Conservation (phyloP, 2,329 filamentous ascomycete genomes). For the Fusarium agapanthi region DNA sequence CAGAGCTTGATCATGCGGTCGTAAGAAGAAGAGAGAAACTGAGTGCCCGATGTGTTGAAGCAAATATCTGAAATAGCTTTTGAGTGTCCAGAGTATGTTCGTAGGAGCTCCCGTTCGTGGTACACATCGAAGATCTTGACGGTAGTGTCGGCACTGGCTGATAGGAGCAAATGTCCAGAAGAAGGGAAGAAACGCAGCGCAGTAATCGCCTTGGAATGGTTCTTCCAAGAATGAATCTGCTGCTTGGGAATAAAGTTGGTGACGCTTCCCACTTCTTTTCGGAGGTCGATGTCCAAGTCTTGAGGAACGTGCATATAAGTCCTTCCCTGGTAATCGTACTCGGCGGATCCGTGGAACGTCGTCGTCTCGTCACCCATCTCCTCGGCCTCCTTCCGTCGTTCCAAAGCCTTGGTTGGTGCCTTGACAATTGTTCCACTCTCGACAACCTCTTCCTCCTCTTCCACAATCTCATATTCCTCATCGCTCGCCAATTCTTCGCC, state of each 20-base stretch:
- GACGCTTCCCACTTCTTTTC: conserved; percentile 78
- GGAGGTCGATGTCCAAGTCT: conserved; percentile 85
- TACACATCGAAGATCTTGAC: conserved; percentile 96
- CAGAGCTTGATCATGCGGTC: conserved; percentile 97
- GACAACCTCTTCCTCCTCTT: conserved; percentile 74
- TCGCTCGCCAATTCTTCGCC: conserved; percentile 80
- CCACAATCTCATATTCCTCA: conserved; percentile 80
- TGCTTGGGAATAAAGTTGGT: conserved; percentile 98
- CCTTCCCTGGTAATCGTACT: conserved; percentile 92
- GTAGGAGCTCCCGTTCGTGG: conserved; percentile 85
- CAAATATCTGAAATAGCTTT: conserved; percentile 91
- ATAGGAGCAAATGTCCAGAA: conserved; percentile 88
- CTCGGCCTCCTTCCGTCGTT: conserved; percentile 66
- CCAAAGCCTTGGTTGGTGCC: conserved; percentile 63
- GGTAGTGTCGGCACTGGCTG: conserved; percentile 87
- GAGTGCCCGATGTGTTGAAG: conserved; percentile 83
- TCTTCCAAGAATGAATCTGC: conserved; percentile 87
- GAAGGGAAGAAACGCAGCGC: conserved; percentile 88
- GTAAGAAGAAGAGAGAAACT: conserved; percentile 91
- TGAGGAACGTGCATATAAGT: conserved; percentile 98
- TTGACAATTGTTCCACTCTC: conserved; percentile 69
- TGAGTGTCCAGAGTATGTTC: conserved; percentile 89
- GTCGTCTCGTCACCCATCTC: conserved; percentile 78
- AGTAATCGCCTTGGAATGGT: conserved; percentile 84
- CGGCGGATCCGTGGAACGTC: conserved; percentile 82